Conservation (phyloP, 2,329 filamentous ascomycete species). For the Pseudogymnoascus sp. region DNA sequence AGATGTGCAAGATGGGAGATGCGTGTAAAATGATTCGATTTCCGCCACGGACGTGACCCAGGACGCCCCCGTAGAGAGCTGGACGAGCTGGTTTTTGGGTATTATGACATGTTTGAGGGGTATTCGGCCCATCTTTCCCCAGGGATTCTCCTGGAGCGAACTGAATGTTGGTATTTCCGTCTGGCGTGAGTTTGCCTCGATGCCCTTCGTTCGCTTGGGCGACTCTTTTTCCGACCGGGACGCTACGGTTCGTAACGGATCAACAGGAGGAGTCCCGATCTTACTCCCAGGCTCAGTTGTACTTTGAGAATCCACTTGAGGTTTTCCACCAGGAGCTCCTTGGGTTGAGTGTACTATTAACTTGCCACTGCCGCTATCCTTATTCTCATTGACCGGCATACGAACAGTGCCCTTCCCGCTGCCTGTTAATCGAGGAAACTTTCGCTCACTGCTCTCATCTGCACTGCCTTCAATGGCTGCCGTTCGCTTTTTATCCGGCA, state of each 20-base stretch:
- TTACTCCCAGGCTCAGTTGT: neutral
- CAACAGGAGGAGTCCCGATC: neutral
- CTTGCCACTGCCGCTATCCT: neutral
- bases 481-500: neutral
- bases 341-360: neutral
- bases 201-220: neutral
- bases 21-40: neutral
- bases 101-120: constrained; percentile 2
- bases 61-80: neutral
- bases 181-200: neutral
- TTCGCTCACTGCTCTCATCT: neutral
- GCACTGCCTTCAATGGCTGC: neutral
- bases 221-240: neutral
- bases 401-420: neutral
- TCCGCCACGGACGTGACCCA: neutral
- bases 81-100: neutral
- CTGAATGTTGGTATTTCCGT: neutral
- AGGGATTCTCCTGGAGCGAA: neutral
- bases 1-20: neutral
- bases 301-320: neutral
- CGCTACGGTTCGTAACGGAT: neutral
- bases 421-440: neutral
- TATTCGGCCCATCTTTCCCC: neutral
- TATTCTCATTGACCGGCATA: neutral
- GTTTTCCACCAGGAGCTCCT: neutral